Conservation (phyloP, 345 rosid genomes). For the Citrus unshiu region DNA sequence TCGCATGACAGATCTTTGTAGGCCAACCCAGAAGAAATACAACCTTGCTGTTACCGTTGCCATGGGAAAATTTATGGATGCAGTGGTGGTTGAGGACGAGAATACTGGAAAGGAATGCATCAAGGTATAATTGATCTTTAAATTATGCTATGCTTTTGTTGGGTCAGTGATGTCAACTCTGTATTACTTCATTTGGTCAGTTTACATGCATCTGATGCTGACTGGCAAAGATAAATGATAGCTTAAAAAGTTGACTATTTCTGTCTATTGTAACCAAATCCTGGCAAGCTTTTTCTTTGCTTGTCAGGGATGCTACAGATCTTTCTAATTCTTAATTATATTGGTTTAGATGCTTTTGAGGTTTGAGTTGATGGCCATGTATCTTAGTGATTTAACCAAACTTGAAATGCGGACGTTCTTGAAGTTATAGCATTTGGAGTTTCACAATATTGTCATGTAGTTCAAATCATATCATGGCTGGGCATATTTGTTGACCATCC, state of each 20-base stretch:
- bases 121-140: constrained; percentile 50
- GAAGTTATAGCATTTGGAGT: background rate
- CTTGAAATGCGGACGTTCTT: background rate
- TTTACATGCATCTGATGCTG: background rate
- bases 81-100: constrained; percentile 97
- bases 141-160: constrained; percentile 15
- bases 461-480: background rate
- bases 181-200: background rate
- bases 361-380: background rate
- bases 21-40: constrained; percentile 88
- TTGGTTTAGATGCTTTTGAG: background rate
- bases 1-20: constrained; percentile 94
- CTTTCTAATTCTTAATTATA: background rate
- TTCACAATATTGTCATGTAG: background rate
- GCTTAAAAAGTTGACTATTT: background rate
- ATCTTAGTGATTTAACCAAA: background rate
- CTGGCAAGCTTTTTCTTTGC: background rate
- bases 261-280: background rate
- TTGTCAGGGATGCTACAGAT: background rate
- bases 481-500: background rate
- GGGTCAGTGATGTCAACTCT: background rate
- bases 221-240: background rate
- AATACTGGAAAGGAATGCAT: constrained; percentile 94
- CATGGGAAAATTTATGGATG: constrained; percentile 99
- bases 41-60: constrained; percentile 98